Evolutionary conservation across 306 rosid genomes (phyloP).

Genomic region (Styphnolobium japonicum): DNA sequence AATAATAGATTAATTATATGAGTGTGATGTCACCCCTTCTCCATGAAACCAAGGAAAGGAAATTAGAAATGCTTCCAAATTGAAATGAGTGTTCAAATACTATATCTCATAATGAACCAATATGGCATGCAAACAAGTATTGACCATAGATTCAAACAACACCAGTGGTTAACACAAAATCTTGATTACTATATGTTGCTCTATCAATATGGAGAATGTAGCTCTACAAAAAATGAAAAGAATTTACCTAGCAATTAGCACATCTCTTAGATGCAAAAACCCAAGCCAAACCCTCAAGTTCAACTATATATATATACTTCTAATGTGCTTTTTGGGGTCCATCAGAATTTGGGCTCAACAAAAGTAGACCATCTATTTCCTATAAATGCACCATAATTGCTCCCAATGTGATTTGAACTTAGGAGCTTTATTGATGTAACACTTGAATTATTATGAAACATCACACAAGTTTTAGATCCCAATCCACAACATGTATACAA

Average conservation of each 20-base stretch:
- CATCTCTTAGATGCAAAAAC: background rate
- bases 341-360: background rate
- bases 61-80: background rate
- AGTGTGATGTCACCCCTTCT: background rate
- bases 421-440: background rate
- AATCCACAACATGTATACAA: background rate
- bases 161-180: too few relatives aligned
- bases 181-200: too few relatives aligned
- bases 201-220: too few relatives aligned
- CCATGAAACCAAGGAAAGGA: background rate
- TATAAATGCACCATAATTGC: background rate
- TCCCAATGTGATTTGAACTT: background rate
- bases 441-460: background rate
- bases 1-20: background rate
- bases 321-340: background rate
- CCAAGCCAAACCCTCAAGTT: background rate
- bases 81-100: background rate
- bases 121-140: background rate
- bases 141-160: background rate
- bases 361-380: background rate
- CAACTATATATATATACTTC: background rate
- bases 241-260: too few relatives aligned
- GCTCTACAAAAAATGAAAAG: too few relatives aligned
- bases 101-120: constrained; percentile 15
- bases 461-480: background rate